These are phyloP conservation scores for Royoungia palumana DNA, from an alignment of 768 basidiomycete genomes.

Conservation along the genomic window DNA sequence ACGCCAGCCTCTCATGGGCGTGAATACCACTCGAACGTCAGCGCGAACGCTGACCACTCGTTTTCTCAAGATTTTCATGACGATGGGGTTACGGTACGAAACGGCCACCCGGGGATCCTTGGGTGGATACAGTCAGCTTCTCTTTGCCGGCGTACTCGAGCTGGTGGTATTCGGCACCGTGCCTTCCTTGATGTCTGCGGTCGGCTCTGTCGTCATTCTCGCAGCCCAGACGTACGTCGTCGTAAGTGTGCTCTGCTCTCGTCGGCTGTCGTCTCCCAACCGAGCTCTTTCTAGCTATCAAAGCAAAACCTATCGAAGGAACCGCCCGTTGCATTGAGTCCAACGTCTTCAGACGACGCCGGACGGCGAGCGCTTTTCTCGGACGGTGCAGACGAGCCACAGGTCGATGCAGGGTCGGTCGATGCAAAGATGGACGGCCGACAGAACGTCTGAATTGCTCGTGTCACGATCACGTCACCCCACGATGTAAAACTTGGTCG, in stretches of 20 bases:
- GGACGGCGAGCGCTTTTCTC: neutral
- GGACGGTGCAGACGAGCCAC: neutral
- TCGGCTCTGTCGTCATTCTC: slow-evolving; percentile 66
- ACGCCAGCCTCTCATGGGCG: too few species aligned
- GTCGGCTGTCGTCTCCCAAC: neutral
- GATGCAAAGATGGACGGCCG: neutral
- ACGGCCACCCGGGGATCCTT: slow-evolving; percentile 61
- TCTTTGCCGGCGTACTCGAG: slow-evolving; percentile 69
- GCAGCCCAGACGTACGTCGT: slow-evolving; percentile 11
- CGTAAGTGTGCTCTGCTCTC: neutral
- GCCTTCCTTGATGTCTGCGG: slow-evolving; percentile 55
- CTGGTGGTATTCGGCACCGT: slow-evolving; percentile 57
- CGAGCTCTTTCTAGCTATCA: neutral
- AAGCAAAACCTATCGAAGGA: neutral
- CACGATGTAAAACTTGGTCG: too few species aligned
- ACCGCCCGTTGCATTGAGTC: neutral
- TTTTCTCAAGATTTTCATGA: slow-evolving; percentile 45
- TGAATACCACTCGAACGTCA: too few species aligned
- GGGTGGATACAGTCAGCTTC: slow-evolving; percentile 59
- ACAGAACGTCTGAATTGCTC: too few species aligned
- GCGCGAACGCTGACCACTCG: too few species aligned
- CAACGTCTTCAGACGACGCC: neutral
- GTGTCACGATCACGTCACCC: too few species aligned
- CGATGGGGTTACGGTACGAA: slow-evolving; percentile 61
- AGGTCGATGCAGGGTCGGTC: neutral